Percentiles rank a stretch among this genome's conserved stretches.
Conservation (phyloP, 1,284 basidiomycete species). For the Apiotrichum mycotoxinovorans region DNA sequence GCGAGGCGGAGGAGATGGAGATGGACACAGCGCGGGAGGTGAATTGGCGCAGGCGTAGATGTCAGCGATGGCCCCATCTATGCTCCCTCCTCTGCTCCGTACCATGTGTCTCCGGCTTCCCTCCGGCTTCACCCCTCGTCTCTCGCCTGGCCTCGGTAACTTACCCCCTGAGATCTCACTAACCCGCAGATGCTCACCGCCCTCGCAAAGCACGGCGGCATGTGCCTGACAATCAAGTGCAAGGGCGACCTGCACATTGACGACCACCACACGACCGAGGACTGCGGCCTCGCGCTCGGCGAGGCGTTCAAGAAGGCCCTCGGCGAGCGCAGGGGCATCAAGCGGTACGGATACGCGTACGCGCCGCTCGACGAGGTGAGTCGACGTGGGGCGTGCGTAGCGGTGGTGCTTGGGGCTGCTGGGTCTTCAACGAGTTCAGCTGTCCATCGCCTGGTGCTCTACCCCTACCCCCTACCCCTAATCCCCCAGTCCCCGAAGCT, state of each 20-base stretch:
- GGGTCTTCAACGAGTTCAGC: too few species aligned
- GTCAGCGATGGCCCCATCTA: too few species aligned
- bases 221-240: conserved; percentile 85
- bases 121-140: background rate
- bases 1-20: background rate
- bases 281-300: conserved; percentile 87
- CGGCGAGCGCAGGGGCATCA: conserved; percentile 91
- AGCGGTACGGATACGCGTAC: conserved; percentile 91
- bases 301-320: conserved; percentile 93
- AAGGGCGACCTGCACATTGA: conserved; percentile 96
- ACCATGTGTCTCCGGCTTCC: background rate
- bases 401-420: background rate
- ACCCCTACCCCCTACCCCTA: too few species aligned
- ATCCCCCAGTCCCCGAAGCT: too few species aligned
- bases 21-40: too few species aligned
- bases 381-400: conserved; percentile 53
- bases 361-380: conserved; percentile 93
- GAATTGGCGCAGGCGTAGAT: too few species aligned
- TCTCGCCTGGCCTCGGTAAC: background rate
- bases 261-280: conserved; percentile 98
- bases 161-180: background rate
- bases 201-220: conserved; percentile 87
- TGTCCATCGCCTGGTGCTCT: too few species aligned
- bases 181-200: conserved; percentile 81
- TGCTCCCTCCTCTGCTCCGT: too few species aligned